Evolutionary conservation across 148 eudicot genomes (phyloP), one percentile per base, ranked within the genome.

Genomic region (Pouteria glomerata): DNA sequence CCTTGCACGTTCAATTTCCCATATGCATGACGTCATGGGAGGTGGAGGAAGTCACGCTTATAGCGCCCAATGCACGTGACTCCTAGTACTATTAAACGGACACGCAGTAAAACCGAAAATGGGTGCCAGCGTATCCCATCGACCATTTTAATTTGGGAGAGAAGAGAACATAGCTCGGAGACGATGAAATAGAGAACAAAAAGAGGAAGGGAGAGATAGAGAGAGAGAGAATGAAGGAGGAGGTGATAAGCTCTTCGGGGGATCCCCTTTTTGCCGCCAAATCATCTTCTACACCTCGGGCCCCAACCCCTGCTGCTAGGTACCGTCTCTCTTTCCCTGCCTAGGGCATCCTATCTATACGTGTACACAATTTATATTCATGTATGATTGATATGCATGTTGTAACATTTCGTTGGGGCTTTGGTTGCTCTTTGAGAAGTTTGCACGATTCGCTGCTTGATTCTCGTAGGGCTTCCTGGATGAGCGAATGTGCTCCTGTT

Each of bases 221-320:
- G 71, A 33, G 65, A 52, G 63, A 21, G 65, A 72, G 55, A 66
- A 81, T 89, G 95, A 83, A 78, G 62, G 95, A 89, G 64, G 95
- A 89, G 75, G 95, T 76, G 26, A 81, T 85, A 4, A 89, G 95
- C 87, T 89, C 95, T 66, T 77, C 82, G n/a, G 74, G 77, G 27
- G 95, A 89, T 74, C 89, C 81, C 2, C 62, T 71, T 6, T n/a
- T 71, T 37, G 70, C 67, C 44, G 80, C 77, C 16, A 77, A 75
- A 57, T 81, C 84, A 35, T 70, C 82, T 24, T 76, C 83, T 14
- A 74, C 82, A 23, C 78, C 82, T 10, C 78, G 75, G 11, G 65
- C 55, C 44, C 76, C 82, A 34, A 87, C 95, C 57, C 89, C 95
- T 44, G 91, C 95, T 10, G 91, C 95, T 24, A 87, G 95, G 95